These are phyloP conservation scores for Sphaerulina musiva DNA, from an alignment of 2,329 filamentous ascomycete genomes.

Conservation along the genomic window DNA sequence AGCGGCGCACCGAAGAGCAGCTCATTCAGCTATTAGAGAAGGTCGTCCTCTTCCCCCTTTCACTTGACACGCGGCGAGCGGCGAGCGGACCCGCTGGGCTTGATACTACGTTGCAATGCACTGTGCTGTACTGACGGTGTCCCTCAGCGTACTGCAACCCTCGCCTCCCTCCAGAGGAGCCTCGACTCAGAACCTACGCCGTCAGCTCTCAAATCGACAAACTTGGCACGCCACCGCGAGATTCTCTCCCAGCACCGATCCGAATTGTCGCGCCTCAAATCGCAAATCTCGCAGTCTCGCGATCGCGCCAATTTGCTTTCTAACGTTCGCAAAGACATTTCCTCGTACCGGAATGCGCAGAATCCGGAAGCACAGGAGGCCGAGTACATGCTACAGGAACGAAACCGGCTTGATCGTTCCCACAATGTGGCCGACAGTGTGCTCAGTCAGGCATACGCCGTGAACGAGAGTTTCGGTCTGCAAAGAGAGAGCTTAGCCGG, in stretches of 20 bases:
- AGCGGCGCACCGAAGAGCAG: conserved; percentile 69
- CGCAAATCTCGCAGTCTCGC: conserved; percentile 67
- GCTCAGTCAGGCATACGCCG: conserved; percentile 89
- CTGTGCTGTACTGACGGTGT: neutral
- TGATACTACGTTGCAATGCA: neutral
- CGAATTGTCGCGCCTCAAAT: conserved; percentile 69
- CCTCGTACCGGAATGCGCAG: conserved; percentile 64
- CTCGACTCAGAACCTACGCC: conserved; percentile 90
- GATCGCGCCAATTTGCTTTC: conserved; percentile 84
- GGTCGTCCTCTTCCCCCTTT: conserved; percentile 42
- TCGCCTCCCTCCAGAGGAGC: conserved; percentile 76
- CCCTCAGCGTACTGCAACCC: conserved; percentile 67
- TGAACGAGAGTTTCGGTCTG: conserved; percentile 81
- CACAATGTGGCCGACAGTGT: conserved; percentile 86
- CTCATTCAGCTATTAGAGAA: conserved; percentile 78
- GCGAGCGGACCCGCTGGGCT: no score
- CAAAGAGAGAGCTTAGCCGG: conserved; percentile 83
- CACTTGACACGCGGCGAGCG: neutral
- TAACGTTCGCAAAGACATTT: conserved; percentile 86
- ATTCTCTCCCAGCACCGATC: conserved; percentile 80
- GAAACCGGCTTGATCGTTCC: conserved; percentile 76
- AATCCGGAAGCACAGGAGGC: conserved; percentile 80
- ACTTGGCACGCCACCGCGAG: conserved; percentile 83
- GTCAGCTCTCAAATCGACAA: conserved; percentile 95
- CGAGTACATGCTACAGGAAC: conserved; percentile 95